Conservation (phyloP, 768 basidiomycete species). For the Mycena floridula region DNA sequence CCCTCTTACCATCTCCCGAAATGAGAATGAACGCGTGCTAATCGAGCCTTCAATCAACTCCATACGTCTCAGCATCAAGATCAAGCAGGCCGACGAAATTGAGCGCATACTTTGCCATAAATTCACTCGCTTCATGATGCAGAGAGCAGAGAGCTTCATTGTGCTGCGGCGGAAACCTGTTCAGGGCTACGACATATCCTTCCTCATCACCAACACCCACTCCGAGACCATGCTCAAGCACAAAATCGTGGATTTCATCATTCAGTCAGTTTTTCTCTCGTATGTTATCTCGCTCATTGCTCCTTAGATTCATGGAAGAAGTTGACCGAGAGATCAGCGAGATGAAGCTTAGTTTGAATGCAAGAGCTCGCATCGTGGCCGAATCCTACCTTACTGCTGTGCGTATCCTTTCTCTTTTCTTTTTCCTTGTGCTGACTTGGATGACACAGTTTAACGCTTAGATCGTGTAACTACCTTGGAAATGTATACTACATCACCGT, state of each 20-base stretch:
- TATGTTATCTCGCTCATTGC: constrained; percentile 3
- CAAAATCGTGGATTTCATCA: constrained; percentile 99
- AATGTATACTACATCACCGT: too few relatives aligned
- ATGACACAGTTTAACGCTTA: too few relatives aligned
- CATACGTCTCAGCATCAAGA: constrained; percentile 93
- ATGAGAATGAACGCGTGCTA: constrained; percentile 94
- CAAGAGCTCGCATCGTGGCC: constrained; percentile 93
- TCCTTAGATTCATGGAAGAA: constrained; percentile 89
- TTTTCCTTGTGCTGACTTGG: too few relatives aligned
- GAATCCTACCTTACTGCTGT: constrained; percentile 94
- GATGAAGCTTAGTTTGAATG: constrained; percentile 97
- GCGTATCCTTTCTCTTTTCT: too few relatives aligned
- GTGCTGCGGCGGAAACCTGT: constrained; percentile 94
- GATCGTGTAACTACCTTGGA: too few relatives aligned
- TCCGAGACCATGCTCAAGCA: constrained; percentile 99
- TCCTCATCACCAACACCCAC: constrained; percentile 95
- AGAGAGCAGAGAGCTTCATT: constrained; percentile 95
- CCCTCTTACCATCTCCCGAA: constrained; percentile 90
- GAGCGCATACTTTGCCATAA: constrained; percentile 96
- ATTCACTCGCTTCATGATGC: constrained; percentile 99
- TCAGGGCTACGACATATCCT: constrained; percentile 96
- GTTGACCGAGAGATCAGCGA: constrained; percentile 99
- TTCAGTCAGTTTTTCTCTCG: constrained; percentile 58
- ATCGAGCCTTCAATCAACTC: constrained; percentile 98
- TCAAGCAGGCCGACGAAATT: constrained; percentile 99